These are phyloP conservation scores for Aureobasidium uvarum DNA, from an alignment of 2,329 filamentous ascomycete genomes.

Conservation along the genomic window DNA sequence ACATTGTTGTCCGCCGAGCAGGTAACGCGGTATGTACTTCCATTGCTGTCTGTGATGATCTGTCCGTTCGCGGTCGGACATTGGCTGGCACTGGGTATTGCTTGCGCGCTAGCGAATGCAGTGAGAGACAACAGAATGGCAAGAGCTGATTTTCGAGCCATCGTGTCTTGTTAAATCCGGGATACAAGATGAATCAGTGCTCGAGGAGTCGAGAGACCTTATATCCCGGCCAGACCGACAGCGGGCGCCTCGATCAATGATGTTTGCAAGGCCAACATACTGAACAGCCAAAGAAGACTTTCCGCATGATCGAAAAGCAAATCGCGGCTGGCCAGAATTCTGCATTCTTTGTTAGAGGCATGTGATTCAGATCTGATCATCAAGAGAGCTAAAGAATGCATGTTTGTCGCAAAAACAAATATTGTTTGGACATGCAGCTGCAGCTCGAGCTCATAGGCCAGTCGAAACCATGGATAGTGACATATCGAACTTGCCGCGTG, in stretches of 20 bases:
- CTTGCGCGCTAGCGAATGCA: neutral
- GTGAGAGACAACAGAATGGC: neutral
- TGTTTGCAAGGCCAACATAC: neutral
- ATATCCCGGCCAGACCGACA: neutral
- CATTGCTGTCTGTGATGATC: slow-evolving; percentile 30
- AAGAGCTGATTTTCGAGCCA: neutral
- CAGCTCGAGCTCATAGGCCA: neutral
- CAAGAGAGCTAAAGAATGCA: neutral
- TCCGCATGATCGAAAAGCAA: neutral
- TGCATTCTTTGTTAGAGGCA: neutral
- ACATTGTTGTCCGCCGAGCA: slow-evolving; percentile 26
- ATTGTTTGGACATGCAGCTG: neutral
- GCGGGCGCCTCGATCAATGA: neutral
- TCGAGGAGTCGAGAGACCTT: neutral
- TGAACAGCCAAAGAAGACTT: too few species aligned
- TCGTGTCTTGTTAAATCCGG: neutral
- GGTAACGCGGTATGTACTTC: slow-evolving; percentile 22
- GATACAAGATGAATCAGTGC: neutral
- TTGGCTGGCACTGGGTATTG: slow-evolving; percentile 18
- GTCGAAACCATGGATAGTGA: neutral
- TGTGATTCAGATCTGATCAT: neutral
- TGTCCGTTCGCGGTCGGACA: slow-evolving; percentile 33
- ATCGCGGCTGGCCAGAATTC: neutral
- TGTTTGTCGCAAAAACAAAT: slow-evolving; percentile 1
- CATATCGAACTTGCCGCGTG: neutral